Evolutionary conservation across 2,329 filamentous ascomycete genomes (phyloP).

Genomic region (Tolypocladium album): DNA sequence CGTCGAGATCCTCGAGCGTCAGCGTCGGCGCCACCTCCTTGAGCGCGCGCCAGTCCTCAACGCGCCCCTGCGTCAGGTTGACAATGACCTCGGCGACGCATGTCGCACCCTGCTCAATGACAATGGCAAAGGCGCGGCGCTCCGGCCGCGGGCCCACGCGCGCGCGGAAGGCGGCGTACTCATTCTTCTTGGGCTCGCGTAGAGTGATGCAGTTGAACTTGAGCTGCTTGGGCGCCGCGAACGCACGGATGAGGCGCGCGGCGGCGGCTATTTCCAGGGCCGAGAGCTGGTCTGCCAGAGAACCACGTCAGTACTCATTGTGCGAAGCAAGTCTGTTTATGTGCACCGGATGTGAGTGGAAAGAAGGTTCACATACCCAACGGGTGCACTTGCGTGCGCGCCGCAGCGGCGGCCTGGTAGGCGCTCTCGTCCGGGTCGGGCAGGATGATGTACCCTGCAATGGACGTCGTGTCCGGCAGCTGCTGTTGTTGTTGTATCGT

Average conservation of each 20-base stretch:
- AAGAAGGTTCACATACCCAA: conserved; percentile 13
- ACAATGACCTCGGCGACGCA: conserved; percentile 41
- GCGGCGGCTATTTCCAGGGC: conserved; percentile 42
- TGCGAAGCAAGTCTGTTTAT: not conserved
- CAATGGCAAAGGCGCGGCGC: conserved; percentile 39
- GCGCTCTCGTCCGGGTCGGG: conserved; percentile 28
- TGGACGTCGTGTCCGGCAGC: conserved; percentile 25
- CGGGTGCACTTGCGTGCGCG: conserved; percentile 21
- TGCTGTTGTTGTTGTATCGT: conserved; percentile 5
- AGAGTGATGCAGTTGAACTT: conserved; percentile 55
- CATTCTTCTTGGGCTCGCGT: conserved; percentile 51
- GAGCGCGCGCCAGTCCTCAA: conserved; percentile 35
- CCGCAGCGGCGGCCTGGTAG: conserved; percentile 21
- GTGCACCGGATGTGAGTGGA: not conserved
- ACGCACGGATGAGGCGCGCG: conserved; percentile 34
- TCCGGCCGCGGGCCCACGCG: conserved; percentile 34
- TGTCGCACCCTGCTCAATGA: conserved; percentile 27
- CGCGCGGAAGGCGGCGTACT: conserved; percentile 50
- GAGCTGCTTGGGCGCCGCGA: conserved; percentile 18
- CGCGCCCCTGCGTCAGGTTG: conserved; percentile 28
- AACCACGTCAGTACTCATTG: not conserved
- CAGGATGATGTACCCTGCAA: conserved; percentile 34
- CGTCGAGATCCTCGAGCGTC: conserved; percentile 72
- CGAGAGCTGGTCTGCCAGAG: conserved; percentile 34
- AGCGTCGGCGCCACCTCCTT: conserved; percentile 38